Percentiles rank a stretch among this genome's conserved stretches.
phyloP scores from a whole-genome alignment of 495 filamentous ascomycete species.

The Trichoderma gamsii region DNA sequence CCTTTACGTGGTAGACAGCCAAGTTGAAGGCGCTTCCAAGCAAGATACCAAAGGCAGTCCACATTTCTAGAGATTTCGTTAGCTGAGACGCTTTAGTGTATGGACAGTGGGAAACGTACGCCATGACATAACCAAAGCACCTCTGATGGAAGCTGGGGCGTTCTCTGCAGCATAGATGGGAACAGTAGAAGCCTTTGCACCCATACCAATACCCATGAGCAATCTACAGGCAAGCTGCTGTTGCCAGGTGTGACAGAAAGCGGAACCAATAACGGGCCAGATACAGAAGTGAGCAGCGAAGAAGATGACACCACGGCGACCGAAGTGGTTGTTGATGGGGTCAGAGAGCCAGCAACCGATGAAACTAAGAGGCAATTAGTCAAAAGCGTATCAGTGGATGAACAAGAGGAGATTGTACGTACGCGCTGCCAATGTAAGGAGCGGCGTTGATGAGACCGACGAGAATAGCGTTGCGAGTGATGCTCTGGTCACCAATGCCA shows the following conservation, averaged over 20 bases:
- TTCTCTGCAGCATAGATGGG: constrained; percentile 77
- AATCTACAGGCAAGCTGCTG: constrained; percentile 58
- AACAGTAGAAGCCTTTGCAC: constrained; percentile 52
- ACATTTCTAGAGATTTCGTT: constrained; percentile 46
- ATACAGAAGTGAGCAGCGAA: constrained; percentile 58
- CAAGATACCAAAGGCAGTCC: constrained; percentile 79
- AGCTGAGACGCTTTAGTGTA: background rate
- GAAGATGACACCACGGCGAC: constrained; percentile 65
- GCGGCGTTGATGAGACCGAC: constrained; percentile 47
- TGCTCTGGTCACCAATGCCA: constrained; percentile 40
- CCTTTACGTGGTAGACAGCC: constrained; percentile 47
- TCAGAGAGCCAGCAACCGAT: constrained; percentile 66
- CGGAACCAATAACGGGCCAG: constrained; percentile 57
- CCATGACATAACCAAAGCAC: constrained; percentile 79
- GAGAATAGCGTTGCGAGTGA: constrained; percentile 45
- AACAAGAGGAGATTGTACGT: background rate
- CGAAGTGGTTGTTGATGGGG: constrained; percentile 60
- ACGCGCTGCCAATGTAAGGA: constrained; percentile 45
- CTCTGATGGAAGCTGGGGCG: constrained; percentile 64
- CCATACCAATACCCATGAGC: constrained; percentile 69
- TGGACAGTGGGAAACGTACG: constrained; percentile 29
- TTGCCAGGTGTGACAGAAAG: constrained; percentile 55
- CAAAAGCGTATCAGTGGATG: background rate
- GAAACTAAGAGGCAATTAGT: constrained; percentile 20
- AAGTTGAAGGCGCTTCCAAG: constrained; percentile 67